These are phyloP conservation scores for Lachnellula occidentalis DNA, from an alignment of 2,329 filamentous ascomycete species.

Conservation along the genomic window DNA sequence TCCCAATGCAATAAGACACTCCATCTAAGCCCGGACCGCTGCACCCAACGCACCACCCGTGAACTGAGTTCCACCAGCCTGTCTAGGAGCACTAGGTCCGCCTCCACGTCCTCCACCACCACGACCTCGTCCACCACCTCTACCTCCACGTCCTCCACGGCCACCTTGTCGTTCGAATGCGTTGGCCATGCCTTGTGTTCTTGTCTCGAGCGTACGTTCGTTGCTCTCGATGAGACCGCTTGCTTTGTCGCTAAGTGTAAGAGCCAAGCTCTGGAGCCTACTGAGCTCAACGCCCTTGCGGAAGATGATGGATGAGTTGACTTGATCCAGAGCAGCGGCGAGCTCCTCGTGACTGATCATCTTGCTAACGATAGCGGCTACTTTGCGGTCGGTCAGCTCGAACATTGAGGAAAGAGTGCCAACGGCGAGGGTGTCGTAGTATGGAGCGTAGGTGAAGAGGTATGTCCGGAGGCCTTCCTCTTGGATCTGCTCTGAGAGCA, in stretches of 20 bases:
- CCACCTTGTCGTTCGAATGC: slow-evolving; percentile 92
- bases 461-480: slow-evolving; percentile 97
- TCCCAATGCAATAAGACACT: slow-evolving; percentile 30
- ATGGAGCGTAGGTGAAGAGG: slow-evolving; percentile 98
- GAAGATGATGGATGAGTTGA: slow-evolving; percentile 97
- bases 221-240: slow-evolving; percentile 94
- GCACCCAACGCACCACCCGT: slow-evolving; percentile 74
- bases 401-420: slow-evolving; percentile 88
- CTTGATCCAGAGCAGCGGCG: slow-evolving; percentile 91
- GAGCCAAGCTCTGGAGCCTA: slow-evolving; percentile 87
- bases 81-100: slow-evolving; percentile 56
- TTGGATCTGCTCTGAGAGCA: slow-evolving; percentile 97
- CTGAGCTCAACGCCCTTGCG: slow-evolving; percentile 98
- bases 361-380: slow-evolving; percentile 91
- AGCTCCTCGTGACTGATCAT: slow-evolving; percentile 99
- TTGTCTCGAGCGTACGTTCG: slow-evolving; percentile 93
- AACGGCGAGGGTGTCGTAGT: slow-evolving; percentile 93
- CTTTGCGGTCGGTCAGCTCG: slow-evolving; percentile 85
- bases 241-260: slow-evolving; percentile 93
- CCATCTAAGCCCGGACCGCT: slow-evolving; percentile 52
- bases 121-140: slow-evolving; percentile 58
- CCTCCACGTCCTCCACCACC: slow-evolving; percentile 52
- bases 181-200: slow-evolving; percentile 91
- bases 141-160: slow-evolving; percentile 62
- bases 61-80: slow-evolving; percentile 71